phyloP scores from a whole-genome alignment of 2,329 filamentous ascomycete genomes.

The Talaromyces sp. region DNA sequence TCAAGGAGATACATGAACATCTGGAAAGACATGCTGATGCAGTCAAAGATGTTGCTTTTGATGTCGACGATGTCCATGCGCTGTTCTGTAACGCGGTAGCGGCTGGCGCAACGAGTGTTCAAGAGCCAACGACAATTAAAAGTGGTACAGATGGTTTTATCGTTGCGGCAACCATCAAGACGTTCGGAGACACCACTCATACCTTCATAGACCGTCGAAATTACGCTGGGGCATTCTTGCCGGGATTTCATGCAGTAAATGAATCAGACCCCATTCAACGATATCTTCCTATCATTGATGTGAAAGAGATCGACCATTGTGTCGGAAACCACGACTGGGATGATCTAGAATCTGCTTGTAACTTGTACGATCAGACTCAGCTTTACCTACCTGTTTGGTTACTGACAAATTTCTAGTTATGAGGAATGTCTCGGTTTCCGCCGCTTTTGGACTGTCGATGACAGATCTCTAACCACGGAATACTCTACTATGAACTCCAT shows the following conservation, averaged over 20 bases:
- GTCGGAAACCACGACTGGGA: neutral
- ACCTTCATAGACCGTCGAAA: neutral
- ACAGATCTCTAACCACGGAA: constrained; percentile 82
- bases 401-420: constrained; percentile 51
- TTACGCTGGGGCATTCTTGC: neutral
- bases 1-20: neutral
- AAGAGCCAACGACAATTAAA: neutral
- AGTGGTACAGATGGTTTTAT: neutral
- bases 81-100: neutral
- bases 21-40: neutral
- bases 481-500: constrained; percentile 69
- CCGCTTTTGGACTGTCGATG: constrained; percentile 92
- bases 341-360: neutral
- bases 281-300: neutral
- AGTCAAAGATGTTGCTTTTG: neutral
- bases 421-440: constrained; percentile 83
- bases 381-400: neutral
- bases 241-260: neutral
- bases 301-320: neutral
- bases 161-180: neutral
- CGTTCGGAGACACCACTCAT: neutral
- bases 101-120: neutral
- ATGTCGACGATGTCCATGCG: neutral
- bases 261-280: neutral
- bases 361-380: neutral